phyloP scores from a whole-genome alignment of 768 basidiomycete species.

The Cystofilobasidium ferigula region DNA sequence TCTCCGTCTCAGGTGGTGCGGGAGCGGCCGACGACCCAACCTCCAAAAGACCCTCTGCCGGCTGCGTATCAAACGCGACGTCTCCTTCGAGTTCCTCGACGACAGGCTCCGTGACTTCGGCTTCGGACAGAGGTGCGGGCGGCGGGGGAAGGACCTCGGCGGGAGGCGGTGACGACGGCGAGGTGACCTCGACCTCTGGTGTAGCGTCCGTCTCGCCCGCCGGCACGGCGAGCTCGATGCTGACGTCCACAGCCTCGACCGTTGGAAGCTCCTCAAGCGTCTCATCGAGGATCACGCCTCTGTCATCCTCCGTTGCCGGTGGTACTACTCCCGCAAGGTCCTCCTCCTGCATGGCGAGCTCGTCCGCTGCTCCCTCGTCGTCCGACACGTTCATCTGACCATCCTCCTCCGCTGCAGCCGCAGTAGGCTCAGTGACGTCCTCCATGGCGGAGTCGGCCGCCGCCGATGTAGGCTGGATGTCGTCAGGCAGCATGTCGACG shows the following conservation, averaged over 20 bases:
- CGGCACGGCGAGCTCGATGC: neutral
- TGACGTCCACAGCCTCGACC: neutral
- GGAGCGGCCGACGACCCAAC: neutral
- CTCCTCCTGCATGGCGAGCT: neutral
- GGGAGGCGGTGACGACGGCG: neutral
- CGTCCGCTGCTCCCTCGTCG: neutral
- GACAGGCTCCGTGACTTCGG: too few relatives aligned
- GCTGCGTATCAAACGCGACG: too few relatives aligned
- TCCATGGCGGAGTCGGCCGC: neutral
- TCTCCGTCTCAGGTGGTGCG: neutral
- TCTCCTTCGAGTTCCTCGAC: too few relatives aligned
- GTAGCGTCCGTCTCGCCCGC: neutral
- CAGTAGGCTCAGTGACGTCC: neutral
- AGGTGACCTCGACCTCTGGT: neutral
- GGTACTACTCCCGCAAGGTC: neutral
- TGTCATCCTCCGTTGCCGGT: neutral
- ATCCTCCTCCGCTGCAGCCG: neutral
- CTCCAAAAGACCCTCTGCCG: too few relatives aligned
- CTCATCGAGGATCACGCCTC: neutral
- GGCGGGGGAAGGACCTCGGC: neutral
- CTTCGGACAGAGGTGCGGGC: too few relatives aligned
- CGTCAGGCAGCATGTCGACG: conserved; percentile 3
- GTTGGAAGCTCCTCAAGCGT: neutral
- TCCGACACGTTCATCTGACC: neutral
- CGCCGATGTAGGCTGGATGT: neutral